Conservation (phyloP, 768 basidiomycete genomes). For the Lactifluus piperatus region DNA sequence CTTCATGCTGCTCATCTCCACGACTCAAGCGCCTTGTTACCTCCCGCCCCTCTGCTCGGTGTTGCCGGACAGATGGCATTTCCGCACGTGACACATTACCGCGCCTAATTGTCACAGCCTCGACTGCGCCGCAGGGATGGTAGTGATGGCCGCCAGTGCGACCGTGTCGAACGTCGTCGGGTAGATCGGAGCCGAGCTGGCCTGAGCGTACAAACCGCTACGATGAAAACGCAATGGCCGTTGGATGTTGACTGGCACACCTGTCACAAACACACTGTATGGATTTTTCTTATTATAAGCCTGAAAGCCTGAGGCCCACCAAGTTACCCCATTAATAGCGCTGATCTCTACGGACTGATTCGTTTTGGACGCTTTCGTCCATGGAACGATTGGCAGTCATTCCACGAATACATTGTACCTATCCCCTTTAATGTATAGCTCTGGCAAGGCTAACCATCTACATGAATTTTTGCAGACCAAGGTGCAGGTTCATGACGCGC, state of each 20-base stretch:
- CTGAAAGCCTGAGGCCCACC: neutral
- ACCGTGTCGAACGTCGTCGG: constrained; percentile 80
- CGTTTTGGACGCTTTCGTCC: constrained; percentile 62
- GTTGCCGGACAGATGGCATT: constrained; percentile 74
- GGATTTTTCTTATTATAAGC: too few relatives aligned
- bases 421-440: neutral
- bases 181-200: constrained; percentile 71
- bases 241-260: too few relatives aligned
- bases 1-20: constrained; percentile 69
- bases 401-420: constrained; percentile 47
- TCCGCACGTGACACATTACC: constrained; percentile 38
- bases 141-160: constrained; percentile 73
- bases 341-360: constrained; percentile 62
- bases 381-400: constrained; percentile 66
- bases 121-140: constrained; percentile 69
- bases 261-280: too few relatives aligned
- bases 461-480: constrained; percentile 32
- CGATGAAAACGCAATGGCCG: constrained; percentile 93
- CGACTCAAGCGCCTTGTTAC: constrained; percentile 81
- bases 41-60: constrained; percentile 83
- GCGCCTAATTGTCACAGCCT: constrained; percentile 47
- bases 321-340: constrained; percentile 29
- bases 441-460: neutral
- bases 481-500: constrained; percentile 47
- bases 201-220: constrained; percentile 60